Base-by-base conservation (phyloP, 768 basidiomycete species). In the Xanthoconium stramineum region DNA sequence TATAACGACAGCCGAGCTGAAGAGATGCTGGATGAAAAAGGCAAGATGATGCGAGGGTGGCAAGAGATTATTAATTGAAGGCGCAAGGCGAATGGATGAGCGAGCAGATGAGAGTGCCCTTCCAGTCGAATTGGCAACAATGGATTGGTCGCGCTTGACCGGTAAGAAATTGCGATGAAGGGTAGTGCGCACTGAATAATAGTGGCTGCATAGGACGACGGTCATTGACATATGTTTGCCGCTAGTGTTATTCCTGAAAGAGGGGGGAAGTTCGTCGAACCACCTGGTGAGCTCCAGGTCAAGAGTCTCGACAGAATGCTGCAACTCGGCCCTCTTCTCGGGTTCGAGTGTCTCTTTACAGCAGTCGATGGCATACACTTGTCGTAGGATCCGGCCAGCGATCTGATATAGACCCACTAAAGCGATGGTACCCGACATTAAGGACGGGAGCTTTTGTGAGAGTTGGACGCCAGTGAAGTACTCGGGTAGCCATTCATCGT, bases 111-210 rank as follows among this genome's bases (percentile, higher is more conserved):
- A 82, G 45, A 93, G 86, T 3, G 91, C 92, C 67, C 89, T 92
- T 24, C 80, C 77, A 2, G 86, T 86, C 19, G 92, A 93, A 59
- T 83, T 84, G 7, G 88, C 82, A 30, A 82, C 80, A 20, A 85
- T 76, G 11, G 82, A 78, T 64, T 86, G 83, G 60, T 89, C 91
- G 33, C 80, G 83, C 67, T 81, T 86, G 48, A 91, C 84, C 11
- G 91, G 92, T 9, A 94, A 76, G 62, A 93, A 85, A 69, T 93
- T 93, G 47, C 92, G 90, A 66, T 94, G 92, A 47, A 94, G 82
- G 6, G 91, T 91, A 5, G 89, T 91, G 63, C 92, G 75, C 42
- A 94, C 80, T 15, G 90, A 92, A 71, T 94, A 94, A 66, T 93
- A 94, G 67, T 93, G 90, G 63, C 89, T 90, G 79, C 85, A 91